Percentiles rank a stretch among this genome's conserved stretches.
Evolutionary conservation across 1,139 yeast species (phyloP).

Genomic region (Candida gigantensis): DNA sequence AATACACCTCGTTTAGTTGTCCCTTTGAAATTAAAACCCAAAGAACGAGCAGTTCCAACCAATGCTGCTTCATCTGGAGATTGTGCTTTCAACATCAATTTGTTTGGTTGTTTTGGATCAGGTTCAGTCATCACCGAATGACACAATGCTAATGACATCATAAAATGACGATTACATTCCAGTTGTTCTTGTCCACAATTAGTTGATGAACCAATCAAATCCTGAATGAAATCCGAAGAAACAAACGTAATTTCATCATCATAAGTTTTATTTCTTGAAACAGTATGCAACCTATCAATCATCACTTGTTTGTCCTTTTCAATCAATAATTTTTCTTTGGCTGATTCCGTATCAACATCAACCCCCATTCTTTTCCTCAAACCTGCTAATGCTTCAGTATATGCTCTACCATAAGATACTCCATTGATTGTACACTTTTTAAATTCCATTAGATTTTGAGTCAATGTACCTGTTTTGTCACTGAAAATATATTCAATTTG

Average conservation of each 20-base stretch:
- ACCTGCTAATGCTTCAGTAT: conserved; percentile 64
- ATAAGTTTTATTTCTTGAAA: conserved; percentile 26
- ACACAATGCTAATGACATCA: conserved; percentile 56
- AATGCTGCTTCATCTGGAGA: conserved; percentile 69
- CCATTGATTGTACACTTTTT: conserved; percentile 61
- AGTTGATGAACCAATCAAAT: conserved; percentile 27
- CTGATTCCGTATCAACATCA: conserved; percentile 51
- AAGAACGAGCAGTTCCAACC: conserved; percentile 58
- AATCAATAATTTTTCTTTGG: conserved; percentile 39
- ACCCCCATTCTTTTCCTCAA: conserved; percentile 56
- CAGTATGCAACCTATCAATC: conserved; percentile 28
- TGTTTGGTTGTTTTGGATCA: conserved; percentile 38
- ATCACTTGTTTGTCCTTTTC: conserved; percentile 39
- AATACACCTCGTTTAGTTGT: conserved; percentile 47
- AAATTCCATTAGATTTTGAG: conserved; percentile 64
- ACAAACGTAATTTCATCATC: conserved; percentile 50
- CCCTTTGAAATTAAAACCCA: conserved; percentile 54
- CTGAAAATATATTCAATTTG: conserved; percentile 63
- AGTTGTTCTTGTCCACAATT: conserved; percentile 33
- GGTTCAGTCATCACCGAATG: conserved; percentile 60
- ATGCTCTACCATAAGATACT: conserved; percentile 56
- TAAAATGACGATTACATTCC: conserved; percentile 48
- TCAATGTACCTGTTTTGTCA: conserved; percentile 63
- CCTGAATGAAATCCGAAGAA: conserved; percentile 46
- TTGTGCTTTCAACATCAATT: conserved; percentile 52